Conservation (phyloP, 768 basidiomycete genomes). For the Stropharia rugosoannulata region DNA sequence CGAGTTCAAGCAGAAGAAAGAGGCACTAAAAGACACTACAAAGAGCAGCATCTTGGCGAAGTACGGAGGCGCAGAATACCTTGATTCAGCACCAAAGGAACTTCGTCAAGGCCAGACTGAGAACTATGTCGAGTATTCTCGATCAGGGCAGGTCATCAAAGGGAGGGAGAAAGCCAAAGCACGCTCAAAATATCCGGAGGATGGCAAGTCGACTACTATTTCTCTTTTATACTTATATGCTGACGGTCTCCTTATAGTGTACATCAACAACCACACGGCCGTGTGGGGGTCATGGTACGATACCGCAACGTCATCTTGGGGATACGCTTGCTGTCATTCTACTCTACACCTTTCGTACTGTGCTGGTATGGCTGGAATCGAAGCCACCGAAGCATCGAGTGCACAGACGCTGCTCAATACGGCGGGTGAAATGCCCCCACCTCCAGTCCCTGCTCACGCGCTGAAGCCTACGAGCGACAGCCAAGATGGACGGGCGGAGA, state of each 20-base stretch:
- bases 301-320: conserved; percentile 70
- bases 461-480: conserved; percentile 21
- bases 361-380: conserved; percentile 82
- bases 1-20: conserved; percentile 92
- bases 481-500: conserved; percentile 24
- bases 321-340: conserved; percentile 95
- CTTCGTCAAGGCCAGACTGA: conserved; percentile 95
- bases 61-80: conserved; percentile 93
- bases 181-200: conserved; percentile 93
- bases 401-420: conserved; percentile 64
- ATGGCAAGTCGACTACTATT: conserved; percentile 57
- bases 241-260: conserved; percentile 53
- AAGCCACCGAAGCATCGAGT: conserved; percentile 73
- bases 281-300: conserved; percentile 99
- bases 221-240: conserved; percentile 1
- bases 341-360: conserved; percentile 86
- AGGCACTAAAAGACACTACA: conserved; percentile 81
- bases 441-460: conserved; percentile 15
- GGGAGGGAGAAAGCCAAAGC: conserved; percentile 88
- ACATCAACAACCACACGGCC: conserved; percentile 87
- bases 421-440: conserved; percentile 27
- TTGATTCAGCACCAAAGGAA: conserved; percentile 88
- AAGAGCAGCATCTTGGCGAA: conserved; percentile 88
- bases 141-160: conserved; percentile 87
- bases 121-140: conserved; percentile 95